Evolutionary conservation across 192 early-diverging fungal genomes (phyloP).

Genomic region (Geranomyces michiganensis): DNA sequence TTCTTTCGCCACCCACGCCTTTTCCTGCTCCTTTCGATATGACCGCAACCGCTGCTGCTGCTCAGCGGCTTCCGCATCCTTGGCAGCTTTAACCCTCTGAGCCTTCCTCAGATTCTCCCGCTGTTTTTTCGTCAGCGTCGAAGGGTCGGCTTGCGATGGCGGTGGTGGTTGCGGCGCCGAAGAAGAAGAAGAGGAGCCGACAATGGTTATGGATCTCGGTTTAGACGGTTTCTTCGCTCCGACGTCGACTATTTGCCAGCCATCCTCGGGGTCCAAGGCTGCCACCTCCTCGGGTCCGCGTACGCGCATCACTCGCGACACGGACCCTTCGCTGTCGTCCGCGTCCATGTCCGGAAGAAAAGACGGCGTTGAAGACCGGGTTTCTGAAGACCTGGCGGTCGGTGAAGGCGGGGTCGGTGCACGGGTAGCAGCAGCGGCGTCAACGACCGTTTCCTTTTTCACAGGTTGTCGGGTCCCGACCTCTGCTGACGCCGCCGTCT

Average conservation of each 20-base stretch:
- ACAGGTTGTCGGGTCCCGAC: no score
- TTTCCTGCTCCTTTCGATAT: slow-evolving; percentile 32
- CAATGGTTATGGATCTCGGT: background rate
- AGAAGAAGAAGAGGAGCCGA: background rate
- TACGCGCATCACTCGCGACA: slow-evolving; percentile 20
- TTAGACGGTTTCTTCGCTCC: background rate
- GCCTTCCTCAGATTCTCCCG: slow-evolving; percentile 40
- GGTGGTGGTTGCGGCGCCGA: background rate
- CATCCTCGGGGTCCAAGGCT: slow-evolving; percentile 26
- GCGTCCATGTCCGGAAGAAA: slow-evolving; percentile 15
- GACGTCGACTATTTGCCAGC: slow-evolving; percentile 35
- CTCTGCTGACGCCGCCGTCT: no score
- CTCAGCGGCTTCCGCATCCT: slow-evolving; percentile 8
- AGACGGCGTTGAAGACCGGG: background rate
- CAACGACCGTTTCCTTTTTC: no score
- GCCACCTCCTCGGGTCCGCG: background rate
- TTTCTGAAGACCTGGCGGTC: no score
- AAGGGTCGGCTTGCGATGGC: background rate
- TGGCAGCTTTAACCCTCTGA: slow-evolving; percentile 27
- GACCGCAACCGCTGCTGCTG: slow-evolving; percentile 20
- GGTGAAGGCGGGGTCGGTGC: no score
- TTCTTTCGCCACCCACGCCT: slow-evolving; percentile 3
- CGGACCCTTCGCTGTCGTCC: background rate
- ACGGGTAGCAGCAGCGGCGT: no score
- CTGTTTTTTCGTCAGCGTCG: slow-evolving; percentile 39